These are phyloP conservation scores for Albugo laibachii DNA, from an alignment of 352 stramenopile genomes.

Conservation along the genomic window DNA sequence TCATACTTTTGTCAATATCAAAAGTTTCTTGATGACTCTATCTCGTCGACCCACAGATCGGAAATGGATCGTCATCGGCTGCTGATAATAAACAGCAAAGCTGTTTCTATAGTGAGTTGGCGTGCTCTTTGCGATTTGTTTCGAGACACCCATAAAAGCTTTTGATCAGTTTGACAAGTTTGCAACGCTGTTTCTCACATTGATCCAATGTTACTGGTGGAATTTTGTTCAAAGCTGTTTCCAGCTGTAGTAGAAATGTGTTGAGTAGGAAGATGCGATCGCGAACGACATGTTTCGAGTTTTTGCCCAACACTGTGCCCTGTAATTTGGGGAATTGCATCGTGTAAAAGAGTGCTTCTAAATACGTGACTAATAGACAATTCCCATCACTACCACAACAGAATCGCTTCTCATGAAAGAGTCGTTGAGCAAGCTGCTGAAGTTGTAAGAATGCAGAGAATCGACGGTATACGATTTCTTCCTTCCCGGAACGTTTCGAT, in stretches of 20 bases:
- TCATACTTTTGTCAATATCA: too few species aligned
- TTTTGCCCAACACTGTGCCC: constrained; percentile 52
- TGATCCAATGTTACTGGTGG: constrained; percentile 44
- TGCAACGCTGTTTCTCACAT: constrained; percentile 41
- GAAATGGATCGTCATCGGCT: too few species aligned
- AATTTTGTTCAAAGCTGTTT: constrained; percentile 60
- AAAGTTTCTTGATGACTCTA: too few species aligned
- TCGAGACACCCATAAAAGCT: constrained; percentile 30
- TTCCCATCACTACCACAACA: constrained; percentile 39
- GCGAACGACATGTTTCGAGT: constrained; percentile 55
- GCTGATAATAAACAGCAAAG: too few species aligned
- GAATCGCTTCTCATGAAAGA: constrained; percentile 34
- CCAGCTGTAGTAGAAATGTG: constrained; percentile 52
- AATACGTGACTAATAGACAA: constrained; percentile 45
- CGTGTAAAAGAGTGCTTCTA: constrained; percentile 39
- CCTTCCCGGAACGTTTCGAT: constrained; percentile 28
- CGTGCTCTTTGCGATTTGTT: constrained; percentile 15
- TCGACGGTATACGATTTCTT: constrained; percentile 56
- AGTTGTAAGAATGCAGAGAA: constrained; percentile 76
- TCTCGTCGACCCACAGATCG: too few species aligned
- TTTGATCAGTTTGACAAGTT: constrained; percentile 12
- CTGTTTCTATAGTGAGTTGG: too few species aligned
- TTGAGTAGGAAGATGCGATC: constrained; percentile 66
- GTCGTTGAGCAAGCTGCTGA: constrained; percentile 40
- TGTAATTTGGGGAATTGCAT: constrained; percentile 65